These are phyloP conservation scores for Sanghuangporus sanghuang DNA, from an alignment of 1,284 basidiomycete genomes.

Conservation along the genomic window DNA sequence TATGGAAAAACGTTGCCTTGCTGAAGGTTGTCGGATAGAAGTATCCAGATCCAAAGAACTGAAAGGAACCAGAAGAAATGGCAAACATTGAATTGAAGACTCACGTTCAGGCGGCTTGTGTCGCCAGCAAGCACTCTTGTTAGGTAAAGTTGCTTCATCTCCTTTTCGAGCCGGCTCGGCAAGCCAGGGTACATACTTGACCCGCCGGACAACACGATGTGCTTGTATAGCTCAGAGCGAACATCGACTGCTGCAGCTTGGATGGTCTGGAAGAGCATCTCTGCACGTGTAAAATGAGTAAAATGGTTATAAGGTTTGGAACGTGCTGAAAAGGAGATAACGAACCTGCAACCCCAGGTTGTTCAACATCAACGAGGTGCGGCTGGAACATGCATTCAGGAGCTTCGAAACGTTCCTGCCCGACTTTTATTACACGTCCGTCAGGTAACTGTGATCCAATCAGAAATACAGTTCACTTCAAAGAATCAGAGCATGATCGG, in stretches of 20 bases:
- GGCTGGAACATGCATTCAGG: slow-evolving; percentile 99
- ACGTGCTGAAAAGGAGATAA: slow-evolving; percentile 4
- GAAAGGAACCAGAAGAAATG: slow-evolving; percentile 1
- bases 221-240: slow-evolving; percentile 92
- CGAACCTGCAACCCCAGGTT: slow-evolving; percentile 89
- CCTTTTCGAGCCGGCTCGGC: slow-evolving; percentile 95
- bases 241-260: slow-evolving; percentile 90
- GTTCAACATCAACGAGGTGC: slow-evolving; percentile 95
- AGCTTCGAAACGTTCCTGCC: slow-evolving; percentile 99
- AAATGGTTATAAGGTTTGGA: not conserved
- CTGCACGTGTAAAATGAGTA: slow-evolving; percentile 33
- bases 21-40: not conserved
- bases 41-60: not conserved
- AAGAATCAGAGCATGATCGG: slow-evolving; percentile 22
- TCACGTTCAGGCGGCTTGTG: slow-evolving; percentile 78
- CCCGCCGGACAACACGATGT: slow-evolving; percentile 96
- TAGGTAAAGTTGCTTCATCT: slow-evolving; percentile 98
- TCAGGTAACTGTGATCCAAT: slow-evolving; percentile 73
- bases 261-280: slow-evolving; percentile 96
- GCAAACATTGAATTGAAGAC: slow-evolving; percentile 25
- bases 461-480: not conserved
- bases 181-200: slow-evolving; percentile 99
- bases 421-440: slow-evolving; percentile 95
- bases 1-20: too few relatives aligned
- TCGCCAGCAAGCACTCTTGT: slow-evolving; percentile 86